Percentiles rank a stretch among this genome's conserved stretches.
Evolutionary conservation across 139 green algal species (phyloP).

Genomic region (Picocystis salinarum): DNA sequence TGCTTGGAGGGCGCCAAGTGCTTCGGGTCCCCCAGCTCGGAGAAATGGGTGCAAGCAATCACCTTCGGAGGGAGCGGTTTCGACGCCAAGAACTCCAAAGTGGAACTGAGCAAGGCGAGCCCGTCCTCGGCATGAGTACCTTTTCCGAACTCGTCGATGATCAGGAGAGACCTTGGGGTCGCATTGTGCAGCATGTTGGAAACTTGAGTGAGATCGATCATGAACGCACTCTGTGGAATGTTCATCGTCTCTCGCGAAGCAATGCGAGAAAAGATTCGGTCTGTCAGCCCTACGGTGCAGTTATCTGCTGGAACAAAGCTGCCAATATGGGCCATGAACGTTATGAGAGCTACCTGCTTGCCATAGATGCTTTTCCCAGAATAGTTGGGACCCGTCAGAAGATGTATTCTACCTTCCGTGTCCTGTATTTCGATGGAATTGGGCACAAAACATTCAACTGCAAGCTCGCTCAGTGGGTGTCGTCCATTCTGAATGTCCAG

Average conservation of each 20-base stretch:
- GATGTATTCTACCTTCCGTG: conserved; percentile 18
- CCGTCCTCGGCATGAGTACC: conserved; percentile 66
- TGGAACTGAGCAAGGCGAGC: conserved; percentile 41
- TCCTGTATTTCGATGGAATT: no score
- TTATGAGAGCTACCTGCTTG: conserved; percentile 78
- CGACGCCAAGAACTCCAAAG: conserved; percentile 15
- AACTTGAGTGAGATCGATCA: conserved; percentile 58
- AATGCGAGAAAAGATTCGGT: conserved; percentile 54
- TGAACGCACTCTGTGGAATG: conserved; percentile 41
- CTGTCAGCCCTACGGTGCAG: conserved; percentile 42
- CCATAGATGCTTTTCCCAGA: conserved; percentile 33
- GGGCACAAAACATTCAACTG: conserved; percentile 52
- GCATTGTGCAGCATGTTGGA: conserved; percentile 43
- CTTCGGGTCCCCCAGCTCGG: conserved; percentile 27
- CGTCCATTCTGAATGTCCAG: conserved; percentile 32
- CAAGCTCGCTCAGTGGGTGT: conserved; percentile 56
- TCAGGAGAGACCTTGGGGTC: conserved; percentile 47
- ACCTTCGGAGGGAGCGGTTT: conserved; percentile 18
- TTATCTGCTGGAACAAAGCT: conserved; percentile 38
- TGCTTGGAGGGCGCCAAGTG: conserved; percentile 17
- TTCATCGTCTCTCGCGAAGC: conserved; percentile 17
- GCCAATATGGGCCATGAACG: conserved; percentile 54
- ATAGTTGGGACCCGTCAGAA: conserved; percentile 25
- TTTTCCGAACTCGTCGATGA: conserved; percentile 94
- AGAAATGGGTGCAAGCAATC: conserved; percentile 62